Base-by-base conservation (phyloP, 495 filamentous ascomycete genomes). In the Penicillium paxilli region DNA sequence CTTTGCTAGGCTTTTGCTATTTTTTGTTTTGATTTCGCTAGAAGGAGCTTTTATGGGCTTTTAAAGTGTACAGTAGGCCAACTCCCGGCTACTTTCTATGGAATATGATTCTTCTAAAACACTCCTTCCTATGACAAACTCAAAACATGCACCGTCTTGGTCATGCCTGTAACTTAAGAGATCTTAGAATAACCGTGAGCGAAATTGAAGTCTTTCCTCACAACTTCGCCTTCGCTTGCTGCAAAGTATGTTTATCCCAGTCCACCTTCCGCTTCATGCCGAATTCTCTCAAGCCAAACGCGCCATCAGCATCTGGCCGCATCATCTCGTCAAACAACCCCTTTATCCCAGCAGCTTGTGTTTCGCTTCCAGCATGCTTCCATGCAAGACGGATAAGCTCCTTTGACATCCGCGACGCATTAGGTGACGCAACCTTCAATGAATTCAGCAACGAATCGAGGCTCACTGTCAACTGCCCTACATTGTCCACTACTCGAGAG, bases 371-470 rank as follows among this genome's bases (percentile, higher is more conserved):
- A 0, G n/a, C 57, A 45, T 69, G 30, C 4, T 52, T 56, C 62
- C 59, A 63, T 2, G 57, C 62, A 22, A 67, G 57, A 17, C 49
- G 35, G 5, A 65, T 52, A 11, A 65, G 22, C 24, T 67, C 59
- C 49, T 61, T 63, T 12, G 66, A 67, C 50, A 63, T 65, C 3
- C 60, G 44, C 1, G 66, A 64, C 4, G 52, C 64, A 45, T 52
- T 40, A 2, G 64, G 55, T 0, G 55, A 63, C 10, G 57, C 57
- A 11, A 24, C 41, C 17, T 51, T 59, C 9, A 69, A 33, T 26
- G 26, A 35, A 0, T 24, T 3, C 12, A 66, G 47, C n/a, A 63
- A 30, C 10, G 7, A 33, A 37, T 63, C 54, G 17, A 66, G 16
- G 1, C 20, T 10, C 6, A 1, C 7, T 0, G 35, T 22, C 9